phyloP scores from a whole-genome alignment of 768 basidiomycete species.

The Suillus spraguei region DNA sequence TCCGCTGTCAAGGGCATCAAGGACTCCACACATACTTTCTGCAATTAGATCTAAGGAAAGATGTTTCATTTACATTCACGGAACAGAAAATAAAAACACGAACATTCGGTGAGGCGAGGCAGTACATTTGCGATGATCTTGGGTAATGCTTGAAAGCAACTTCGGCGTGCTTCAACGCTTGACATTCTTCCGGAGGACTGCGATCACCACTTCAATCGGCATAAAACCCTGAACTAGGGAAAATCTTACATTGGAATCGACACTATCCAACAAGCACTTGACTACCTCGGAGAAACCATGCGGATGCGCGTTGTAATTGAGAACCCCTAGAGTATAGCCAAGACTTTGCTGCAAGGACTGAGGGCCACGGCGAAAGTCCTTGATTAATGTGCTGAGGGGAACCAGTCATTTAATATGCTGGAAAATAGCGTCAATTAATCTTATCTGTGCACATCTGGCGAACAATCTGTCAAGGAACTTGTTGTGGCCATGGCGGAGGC shows the following conservation, averaged over 20 bases:
- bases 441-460: slow-evolving; percentile 70
- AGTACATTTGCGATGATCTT: slow-evolving; percentile 49
- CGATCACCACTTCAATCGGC: slow-evolving; percentile 23
- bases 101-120: slow-evolving; percentile 47
- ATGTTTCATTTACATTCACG: slow-evolving; percentile 13
- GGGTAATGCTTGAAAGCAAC: slow-evolving; percentile 49
- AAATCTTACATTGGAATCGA: slow-evolving; percentile 54
- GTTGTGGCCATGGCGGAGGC: slow-evolving; percentile 69
- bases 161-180: slow-evolving; percentile 63
- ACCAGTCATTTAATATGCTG: slow-evolving; percentile 21
- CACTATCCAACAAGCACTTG: slow-evolving; percentile 59
- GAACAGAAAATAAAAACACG: slow-evolving; percentile 28
- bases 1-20: slow-evolving; percentile 65
- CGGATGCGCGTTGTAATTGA: slow-evolving; percentile 63
- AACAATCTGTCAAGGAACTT: slow-evolving; percentile 70
- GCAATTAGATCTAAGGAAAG: slow-evolving; percentile 48
- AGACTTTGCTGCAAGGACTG: slow-evolving; percentile 71
- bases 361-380: slow-evolving; percentile 55
- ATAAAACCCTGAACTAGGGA: slow-evolving; percentile 19
- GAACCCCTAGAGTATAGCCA: slow-evolving; percentile 64
- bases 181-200: slow-evolving; percentile 37
- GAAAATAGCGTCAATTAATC: slow-evolving; percentile 36
- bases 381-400: slow-evolving; percentile 55
- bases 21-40: slow-evolving; percentile 46
- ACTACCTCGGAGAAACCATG: slow-evolving; percentile 57